Percentiles rank a stretch among this genome's conserved stretches.
phyloP scores from a whole-genome alignment of 352 stramenopile species.

The Pythium chondricola region DNA sequence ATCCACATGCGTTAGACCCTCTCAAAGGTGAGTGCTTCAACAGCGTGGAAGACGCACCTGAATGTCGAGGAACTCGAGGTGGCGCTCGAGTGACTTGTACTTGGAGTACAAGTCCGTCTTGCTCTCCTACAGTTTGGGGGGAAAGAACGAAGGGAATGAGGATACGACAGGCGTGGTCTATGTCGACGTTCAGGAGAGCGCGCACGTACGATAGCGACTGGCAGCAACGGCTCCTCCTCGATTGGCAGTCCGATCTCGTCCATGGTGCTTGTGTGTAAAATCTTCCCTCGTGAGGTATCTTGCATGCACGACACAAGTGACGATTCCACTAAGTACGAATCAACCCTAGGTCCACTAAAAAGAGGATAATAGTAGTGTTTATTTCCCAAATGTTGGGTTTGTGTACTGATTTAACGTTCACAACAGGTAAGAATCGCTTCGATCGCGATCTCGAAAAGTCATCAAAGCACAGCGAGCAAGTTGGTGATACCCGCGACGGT shows the following conservation, averaged over 20 bases:
- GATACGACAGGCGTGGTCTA: no score
- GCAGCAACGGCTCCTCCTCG: slow-evolving; percentile 26
- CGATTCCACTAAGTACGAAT: not conserved
- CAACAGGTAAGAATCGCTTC: slow-evolving; percentile 4
- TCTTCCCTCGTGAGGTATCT: no score
- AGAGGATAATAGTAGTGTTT: not conserved
- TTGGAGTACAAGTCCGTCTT: slow-evolving; percentile 43
- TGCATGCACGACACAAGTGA: slow-evolving; percentile 1
- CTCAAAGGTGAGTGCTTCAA: not conserved
- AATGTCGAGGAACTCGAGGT: slow-evolving; percentile 67
- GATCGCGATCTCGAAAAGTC: not conserved
- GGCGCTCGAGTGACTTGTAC: slow-evolving; percentile 37
- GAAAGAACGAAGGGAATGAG: no score
- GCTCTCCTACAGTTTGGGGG: slow-evolving; percentile 23
- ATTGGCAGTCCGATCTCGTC: slow-evolving; percentile 26
- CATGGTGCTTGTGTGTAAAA: slow-evolving; percentile 6
- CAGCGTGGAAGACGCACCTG: slow-evolving; percentile 26
- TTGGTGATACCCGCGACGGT: slow-evolving; percentile 25
- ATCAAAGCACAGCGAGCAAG: slow-evolving; percentile 5
- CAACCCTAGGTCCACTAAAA: not conserved
- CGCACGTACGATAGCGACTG: slow-evolving; percentile 26
- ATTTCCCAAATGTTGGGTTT: not conserved
- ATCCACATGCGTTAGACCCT: no score
- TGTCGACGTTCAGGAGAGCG: no score
- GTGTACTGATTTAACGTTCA: not conserved